Conservation (phyloP, 2,329 filamentous ascomycete genomes). For the Phaeosphaeria sp. region DNA sequence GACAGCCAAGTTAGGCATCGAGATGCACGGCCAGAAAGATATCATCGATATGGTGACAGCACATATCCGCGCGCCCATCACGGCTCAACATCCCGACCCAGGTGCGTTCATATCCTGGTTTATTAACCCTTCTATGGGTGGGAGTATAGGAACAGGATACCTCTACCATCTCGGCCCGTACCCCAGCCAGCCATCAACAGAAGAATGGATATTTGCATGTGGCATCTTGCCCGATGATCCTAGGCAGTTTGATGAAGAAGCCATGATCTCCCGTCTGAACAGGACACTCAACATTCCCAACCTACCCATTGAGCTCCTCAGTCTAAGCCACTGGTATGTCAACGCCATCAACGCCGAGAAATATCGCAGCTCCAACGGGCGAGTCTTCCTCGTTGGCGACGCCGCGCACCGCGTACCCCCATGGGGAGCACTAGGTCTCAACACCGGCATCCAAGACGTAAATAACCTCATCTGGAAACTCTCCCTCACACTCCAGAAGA, state of each 20-base stretch:
- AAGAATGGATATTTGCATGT: constrained; percentile 46
- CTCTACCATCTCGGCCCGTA: constrained; percentile 47
- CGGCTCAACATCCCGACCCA: constrained; percentile 31
- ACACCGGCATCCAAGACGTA: constrained; percentile 48
- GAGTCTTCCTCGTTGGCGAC: constrained; percentile 48
- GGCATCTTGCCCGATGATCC: constrained; percentile 29
- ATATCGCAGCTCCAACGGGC: constrained; percentile 27
- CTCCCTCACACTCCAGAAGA: constrained; percentile 30
- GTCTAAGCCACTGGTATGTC: constrained; percentile 42
- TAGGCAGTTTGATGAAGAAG: constrained; percentile 25
- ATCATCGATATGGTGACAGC: constrained; percentile 45
- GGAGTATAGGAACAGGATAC: constrained; percentile 42
- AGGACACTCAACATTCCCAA: constrained; percentile 36
- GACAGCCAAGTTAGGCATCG: constrained; percentile 37
- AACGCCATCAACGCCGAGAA: constrained; percentile 32
- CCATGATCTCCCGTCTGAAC: constrained; percentile 15
- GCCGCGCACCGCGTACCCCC: constrained; percentile 48
- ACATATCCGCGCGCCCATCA: constrained; percentile 39
- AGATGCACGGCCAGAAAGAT: constrained; percentile 37
- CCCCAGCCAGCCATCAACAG: constrained; percentile 25
- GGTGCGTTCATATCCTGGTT: constrained; percentile 47
- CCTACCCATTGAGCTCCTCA: constrained; percentile 37
- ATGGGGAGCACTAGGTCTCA: constrained; percentile 46
- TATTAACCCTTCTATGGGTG: constrained; percentile 41
- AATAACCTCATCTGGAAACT: constrained; percentile 51